A percentile compares a stretch with the other conserved stretches of the same genome.
phyloP scores from a whole-genome alignment of 2,329 filamentous ascomycete genomes.

The Coccinonectria pachysandricola region DNA sequence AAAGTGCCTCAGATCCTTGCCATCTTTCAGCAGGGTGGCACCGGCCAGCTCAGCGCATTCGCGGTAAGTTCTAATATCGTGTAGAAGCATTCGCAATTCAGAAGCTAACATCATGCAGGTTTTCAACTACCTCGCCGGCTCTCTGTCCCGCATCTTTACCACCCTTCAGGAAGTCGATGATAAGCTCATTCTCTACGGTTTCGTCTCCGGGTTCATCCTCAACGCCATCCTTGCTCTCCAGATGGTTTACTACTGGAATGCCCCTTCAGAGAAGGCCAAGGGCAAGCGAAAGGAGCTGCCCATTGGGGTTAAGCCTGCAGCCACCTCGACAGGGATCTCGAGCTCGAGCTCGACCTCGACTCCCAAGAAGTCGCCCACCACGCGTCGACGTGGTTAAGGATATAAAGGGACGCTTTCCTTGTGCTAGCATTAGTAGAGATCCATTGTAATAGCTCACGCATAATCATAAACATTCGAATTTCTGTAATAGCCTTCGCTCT shows the following conservation, averaged over 20 bases:
- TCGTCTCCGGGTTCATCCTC: slow-evolving; percentile 81
- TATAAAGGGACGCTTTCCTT: slow-evolving; percentile 10
- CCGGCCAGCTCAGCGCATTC: slow-evolving; percentile 92
- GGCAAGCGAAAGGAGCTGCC: slow-evolving; percentile 30
- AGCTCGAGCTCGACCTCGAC: slow-evolving; percentile 18
- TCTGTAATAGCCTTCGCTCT: no score
- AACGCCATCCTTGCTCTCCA: slow-evolving; percentile 80
- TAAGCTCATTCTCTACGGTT: slow-evolving; percentile 90
- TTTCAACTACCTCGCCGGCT: slow-evolving; percentile 94
- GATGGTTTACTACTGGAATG: slow-evolving; percentile 96
- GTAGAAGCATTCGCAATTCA: fast-evolving
- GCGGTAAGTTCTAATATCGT: slow-evolving; percentile 51
- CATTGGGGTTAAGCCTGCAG: slow-evolving; percentile 19
- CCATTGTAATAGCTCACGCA: slow-evolving; percentile 7
- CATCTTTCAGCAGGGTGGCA: slow-evolving; percentile 76
- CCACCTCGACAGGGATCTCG: slow-evolving; percentile 12
- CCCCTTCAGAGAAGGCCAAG: slow-evolving; percentile 37
- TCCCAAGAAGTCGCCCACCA: slow-evolving; percentile 33
- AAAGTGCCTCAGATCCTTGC: slow-evolving; percentile 90
- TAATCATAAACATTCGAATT: no score
- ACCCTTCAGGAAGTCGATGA: slow-evolving; percentile 96
- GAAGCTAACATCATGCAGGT: slow-evolving; percentile 46
- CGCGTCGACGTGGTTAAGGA: slow-evolving; percentile 31
- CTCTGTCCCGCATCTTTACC: slow-evolving; percentile 90
- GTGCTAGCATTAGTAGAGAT: slow-evolving; percentile 10